phyloP scores from a whole-genome alignment of 345 rosid species.

The Leavenworthia alabamica region DNA sequence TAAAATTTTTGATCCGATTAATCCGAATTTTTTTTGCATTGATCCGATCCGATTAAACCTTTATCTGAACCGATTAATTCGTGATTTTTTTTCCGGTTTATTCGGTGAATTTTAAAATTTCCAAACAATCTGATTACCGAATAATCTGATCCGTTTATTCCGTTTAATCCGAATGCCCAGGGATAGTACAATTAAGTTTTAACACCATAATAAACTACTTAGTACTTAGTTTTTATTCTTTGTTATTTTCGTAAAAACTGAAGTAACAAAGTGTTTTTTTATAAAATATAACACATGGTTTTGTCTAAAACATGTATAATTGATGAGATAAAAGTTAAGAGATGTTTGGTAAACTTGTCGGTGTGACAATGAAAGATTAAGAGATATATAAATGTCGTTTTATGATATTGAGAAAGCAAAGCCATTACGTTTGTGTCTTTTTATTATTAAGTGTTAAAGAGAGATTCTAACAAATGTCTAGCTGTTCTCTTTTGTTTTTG shows the following conservation, averaged over 20 bases:
- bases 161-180: too few species aligned
- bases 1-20: too few species aligned
- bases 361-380: slow-evolving; percentile 13
- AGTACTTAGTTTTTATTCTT: background rate
- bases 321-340: slow-evolving; percentile 5
- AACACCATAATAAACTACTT: background rate
- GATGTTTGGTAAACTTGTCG: slow-evolving; percentile 19
- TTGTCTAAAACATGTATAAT: background rate
- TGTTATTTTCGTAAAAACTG: background rate
- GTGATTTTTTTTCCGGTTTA: too few species aligned
- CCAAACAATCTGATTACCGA: too few species aligned
- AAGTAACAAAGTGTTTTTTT: background rate
- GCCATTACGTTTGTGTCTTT: slow-evolving; percentile 24
- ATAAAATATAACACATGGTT: slow-evolving; percentile 1
- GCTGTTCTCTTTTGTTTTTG: slow-evolving; percentile 24
- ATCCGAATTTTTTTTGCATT: too few species aligned
- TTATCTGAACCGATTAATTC: too few species aligned
- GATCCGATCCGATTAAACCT: too few species aligned
- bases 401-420: background rate
- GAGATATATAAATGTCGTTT: slow-evolving; percentile 16
- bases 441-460: background rate
- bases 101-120: too few species aligned
- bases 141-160: too few species aligned
- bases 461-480: slow-evolving; percentile 27
- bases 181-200: background rate